phyloP scores from a whole-genome alignment of 73 alveolate species.

The Uronychia setigera region DNA sequence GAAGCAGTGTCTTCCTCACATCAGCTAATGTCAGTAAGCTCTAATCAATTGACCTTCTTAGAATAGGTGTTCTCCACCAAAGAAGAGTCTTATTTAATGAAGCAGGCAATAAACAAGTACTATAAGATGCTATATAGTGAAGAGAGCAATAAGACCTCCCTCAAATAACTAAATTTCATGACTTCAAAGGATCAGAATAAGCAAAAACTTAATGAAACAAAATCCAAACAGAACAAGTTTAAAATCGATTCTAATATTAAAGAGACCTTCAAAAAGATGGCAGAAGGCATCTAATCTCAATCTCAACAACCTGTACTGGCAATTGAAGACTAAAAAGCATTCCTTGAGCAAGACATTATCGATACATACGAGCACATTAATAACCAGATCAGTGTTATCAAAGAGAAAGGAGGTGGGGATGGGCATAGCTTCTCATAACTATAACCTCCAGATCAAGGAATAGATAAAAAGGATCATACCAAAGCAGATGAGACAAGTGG shows the following conservation, averaged over 20 bases:
- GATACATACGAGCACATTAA: not conserved
- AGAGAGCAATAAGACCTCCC: not conserved
- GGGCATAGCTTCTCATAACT: too few relatives aligned
- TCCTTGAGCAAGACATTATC: not conserved
- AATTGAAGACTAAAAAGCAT: not conserved
- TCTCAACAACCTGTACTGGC: too few relatives aligned
- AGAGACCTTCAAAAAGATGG: not conserved
- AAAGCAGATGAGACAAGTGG: too few relatives aligned
- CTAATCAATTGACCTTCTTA: not conserved
- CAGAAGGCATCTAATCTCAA: not conserved
- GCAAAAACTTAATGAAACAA: too few relatives aligned
- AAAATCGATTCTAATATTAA: too few relatives aligned
- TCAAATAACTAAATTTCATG: not conserved
- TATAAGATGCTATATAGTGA: constrained; percentile 4
- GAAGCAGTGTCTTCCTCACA: constrained; percentile 2
- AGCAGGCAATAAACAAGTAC: not conserved
- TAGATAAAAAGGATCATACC: too few relatives aligned
- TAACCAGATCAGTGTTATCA: not conserved
- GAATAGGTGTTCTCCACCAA: not conserved
- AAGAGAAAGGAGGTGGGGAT: not conserved
- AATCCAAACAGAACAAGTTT: too few relatives aligned
- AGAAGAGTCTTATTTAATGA: not conserved
- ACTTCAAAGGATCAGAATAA: not conserved
- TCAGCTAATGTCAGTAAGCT: not conserved
- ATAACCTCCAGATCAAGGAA: too few relatives aligned